These are phyloP conservation scores for Zasmidium angulare DNA, from an alignment of 2,329 filamentous ascomycete species.

Conservation along the genomic window DNA sequence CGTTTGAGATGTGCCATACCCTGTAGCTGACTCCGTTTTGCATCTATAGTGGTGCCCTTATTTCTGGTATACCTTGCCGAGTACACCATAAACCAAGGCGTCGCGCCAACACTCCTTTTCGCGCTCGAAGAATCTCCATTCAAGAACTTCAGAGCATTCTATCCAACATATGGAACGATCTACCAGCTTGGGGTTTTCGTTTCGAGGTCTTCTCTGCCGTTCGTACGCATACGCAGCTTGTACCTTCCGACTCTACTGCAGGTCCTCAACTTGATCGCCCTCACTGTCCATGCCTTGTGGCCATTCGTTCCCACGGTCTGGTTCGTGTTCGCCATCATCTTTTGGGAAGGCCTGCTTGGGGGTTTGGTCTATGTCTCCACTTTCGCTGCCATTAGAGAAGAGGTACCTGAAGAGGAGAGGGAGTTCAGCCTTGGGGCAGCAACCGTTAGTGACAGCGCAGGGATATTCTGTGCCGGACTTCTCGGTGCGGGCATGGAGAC, in stretches of 20 bases:
- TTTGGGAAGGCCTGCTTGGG: constrained; percentile 92
- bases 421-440: constrained; percentile 91
- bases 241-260: constrained; percentile 84
- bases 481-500: constrained; percentile 81
- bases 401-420: constrained; percentile 71
- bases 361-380: constrained; percentile 94
- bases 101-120: constrained; percentile 85
- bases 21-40: too few relatives aligned
- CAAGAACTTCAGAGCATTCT: constrained; percentile 78
- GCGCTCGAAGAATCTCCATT: constrained; percentile 77
- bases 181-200: constrained; percentile 96
- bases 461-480: constrained; percentile 85
- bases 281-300: constrained; percentile 70
- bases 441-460: constrained; percentile 86
- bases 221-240: constrained; percentile 75
- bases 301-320: constrained; percentile 84
- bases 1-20: too few relatives aligned
- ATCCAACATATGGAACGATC: constrained; percentile 90
- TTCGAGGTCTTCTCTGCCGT: constrained; percentile 86
- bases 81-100: constrained; percentile 96
- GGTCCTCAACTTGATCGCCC: constrained; percentile 69
- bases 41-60: constrained; percentile 90
- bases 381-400: constrained; percentile 90
- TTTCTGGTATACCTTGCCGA: constrained; percentile 92
- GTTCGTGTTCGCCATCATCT: constrained; percentile 78